Evolutionary conservation across 2,329 filamentous ascomycete species (phyloP).

Genomic region (Aspergillus sojae): DNA sequence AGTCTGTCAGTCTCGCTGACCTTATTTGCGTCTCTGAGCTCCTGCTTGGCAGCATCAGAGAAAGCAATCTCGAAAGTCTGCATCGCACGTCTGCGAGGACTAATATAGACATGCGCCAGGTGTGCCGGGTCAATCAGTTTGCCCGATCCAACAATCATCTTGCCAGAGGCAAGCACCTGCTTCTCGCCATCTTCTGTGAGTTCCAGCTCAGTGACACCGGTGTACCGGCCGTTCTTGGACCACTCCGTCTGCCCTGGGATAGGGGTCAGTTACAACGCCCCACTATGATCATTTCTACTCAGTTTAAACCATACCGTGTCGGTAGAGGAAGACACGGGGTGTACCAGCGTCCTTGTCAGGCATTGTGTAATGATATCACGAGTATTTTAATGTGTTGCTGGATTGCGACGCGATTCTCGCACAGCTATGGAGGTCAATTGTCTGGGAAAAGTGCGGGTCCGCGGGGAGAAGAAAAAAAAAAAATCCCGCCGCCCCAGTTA

Average conservation of each 20-base stretch:
- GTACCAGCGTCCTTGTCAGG: conserved; percentile 41
- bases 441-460: background rate
- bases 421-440: background rate
- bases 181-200: conserved; percentile 45
- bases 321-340: conserved; percentile 38
- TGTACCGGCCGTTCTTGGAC: conserved; percentile 52
- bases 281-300: background rate
- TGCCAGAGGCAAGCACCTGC: conserved; percentile 51
- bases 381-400: background rate
- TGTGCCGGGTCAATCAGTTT: conserved; percentile 56
- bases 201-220: conserved; percentile 48
- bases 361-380: conserved; percentile 25
- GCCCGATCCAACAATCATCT: conserved; percentile 52
- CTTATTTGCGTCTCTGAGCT: conserved; percentile 28
- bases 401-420: background rate
- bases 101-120: conserved; percentile 53
- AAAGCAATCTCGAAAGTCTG: conserved; percentile 54
- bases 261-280: background rate
- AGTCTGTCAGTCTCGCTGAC: conserved; percentile 56
- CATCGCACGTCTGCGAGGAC: conserved; percentile 53
- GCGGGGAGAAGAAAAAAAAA: background rate
- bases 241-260: conserved; percentile 46
- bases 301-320: conserved; percentile 35
- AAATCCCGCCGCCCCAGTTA: background rate
- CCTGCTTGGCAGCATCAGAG: conserved; percentile 27